These are phyloP conservation scores for Xerocomellus dryophilus DNA, from an alignment of 768 basidiomycete genomes.

Conservation along the genomic window DNA sequence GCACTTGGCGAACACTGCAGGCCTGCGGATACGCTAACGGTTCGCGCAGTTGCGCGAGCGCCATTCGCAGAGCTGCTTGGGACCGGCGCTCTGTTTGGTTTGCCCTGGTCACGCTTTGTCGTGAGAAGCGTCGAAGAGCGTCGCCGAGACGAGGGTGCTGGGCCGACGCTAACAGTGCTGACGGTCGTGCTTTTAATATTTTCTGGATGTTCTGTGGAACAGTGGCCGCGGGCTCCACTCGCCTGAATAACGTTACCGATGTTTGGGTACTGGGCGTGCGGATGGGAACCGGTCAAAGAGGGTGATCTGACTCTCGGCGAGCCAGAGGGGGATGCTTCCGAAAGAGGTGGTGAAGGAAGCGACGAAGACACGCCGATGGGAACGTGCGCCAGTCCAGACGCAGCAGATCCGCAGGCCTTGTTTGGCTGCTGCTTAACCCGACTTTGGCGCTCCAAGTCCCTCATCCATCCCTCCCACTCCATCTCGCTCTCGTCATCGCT, in stretches of 20 bases:
- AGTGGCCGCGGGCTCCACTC: neutral
- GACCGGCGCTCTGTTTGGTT: neutral
- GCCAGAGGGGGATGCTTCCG: constrained; percentile 24
- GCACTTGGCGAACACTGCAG: neutral
- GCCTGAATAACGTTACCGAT: constrained; percentile 21
- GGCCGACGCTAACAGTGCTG: constrained; percentile 29
- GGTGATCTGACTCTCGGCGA: constrained; percentile 22
- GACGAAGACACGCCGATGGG: constrained; percentile 3
- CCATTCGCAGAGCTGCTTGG: neutral
- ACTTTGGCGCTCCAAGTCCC: constrained; percentile 47
- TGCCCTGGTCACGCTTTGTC: constrained; percentile 5
- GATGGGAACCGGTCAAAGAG: constrained; percentile 8
- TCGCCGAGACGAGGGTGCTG: constrained; percentile 6
- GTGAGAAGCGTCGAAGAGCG: constrained; percentile 30
- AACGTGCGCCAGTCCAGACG: neutral
- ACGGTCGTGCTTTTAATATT: constrained; percentile 11
- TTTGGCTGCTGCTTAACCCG: constrained; percentile 13
- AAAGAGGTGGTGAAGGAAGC: constrained; percentile 27
- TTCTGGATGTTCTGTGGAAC: constrained; percentile 6
- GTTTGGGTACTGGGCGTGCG: constrained; percentile 17
- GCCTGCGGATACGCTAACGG: neutral
- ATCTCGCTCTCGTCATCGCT: constrained; percentile 47
- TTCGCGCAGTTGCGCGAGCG: neutral
- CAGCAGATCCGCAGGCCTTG: neutral
- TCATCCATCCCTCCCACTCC: constrained; percentile 69